Percentiles rank a stretch among this genome's conserved stretches.
These are phyloP conservation scores for Phytophthora ramorum DNA, from an alignment of 352 stramenopile species.

Conservation along the genomic window DNA sequence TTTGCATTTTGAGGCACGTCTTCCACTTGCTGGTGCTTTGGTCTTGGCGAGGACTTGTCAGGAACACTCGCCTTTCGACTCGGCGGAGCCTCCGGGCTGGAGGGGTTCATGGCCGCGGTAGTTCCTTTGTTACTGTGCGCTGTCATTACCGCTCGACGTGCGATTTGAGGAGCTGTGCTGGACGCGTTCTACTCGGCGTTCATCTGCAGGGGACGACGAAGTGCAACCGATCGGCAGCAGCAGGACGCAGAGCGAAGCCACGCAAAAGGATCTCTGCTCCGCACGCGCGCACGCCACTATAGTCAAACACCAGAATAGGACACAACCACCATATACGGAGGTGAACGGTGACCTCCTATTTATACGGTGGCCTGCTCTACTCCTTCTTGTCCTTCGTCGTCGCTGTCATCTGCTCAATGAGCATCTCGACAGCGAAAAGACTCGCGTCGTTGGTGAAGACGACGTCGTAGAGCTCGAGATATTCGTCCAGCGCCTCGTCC, in stretches of 20 bases:
- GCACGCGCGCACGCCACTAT: slow-evolving; percentile 30
- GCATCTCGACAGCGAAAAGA: slow-evolving; percentile 46
- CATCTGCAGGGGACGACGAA: slow-evolving; percentile 21
- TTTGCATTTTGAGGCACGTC: slow-evolving; percentile 8
- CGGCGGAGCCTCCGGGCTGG: slow-evolving; percentile 26
- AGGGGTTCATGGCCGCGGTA: slow-evolving; percentile 33
- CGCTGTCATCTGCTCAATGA: slow-evolving; percentile 45
- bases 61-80: slow-evolving; percentile 22
- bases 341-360: slow-evolving; percentile 22
- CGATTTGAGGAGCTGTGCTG: not conserved
- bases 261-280: slow-evolving; percentile 29
- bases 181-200: slow-evolving; percentile 18
- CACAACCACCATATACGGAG: slow-evolving; percentile 20
- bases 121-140: slow-evolving; percentile 33
- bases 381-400: slow-evolving; percentile 3
- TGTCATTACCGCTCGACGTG: slow-evolving; percentile 28
- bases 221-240: slow-evolving; percentile 7
- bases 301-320: slow-evolving; percentile 29
- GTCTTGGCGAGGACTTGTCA: slow-evolving; percentile 26
- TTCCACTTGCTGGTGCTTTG: slow-evolving; percentile 27
- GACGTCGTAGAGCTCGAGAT: slow-evolving; percentile 62
- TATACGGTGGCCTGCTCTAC: slow-evolving; percentile 19
- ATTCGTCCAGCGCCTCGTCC: slow-evolving; percentile 62
- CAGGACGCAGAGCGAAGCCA: slow-evolving; percentile 1
- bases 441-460: slow-evolving; percentile 69